phyloP scores from a whole-genome alignment of 352 stramenopile genomes.

The Aphanomyces stellatus region DNA sequence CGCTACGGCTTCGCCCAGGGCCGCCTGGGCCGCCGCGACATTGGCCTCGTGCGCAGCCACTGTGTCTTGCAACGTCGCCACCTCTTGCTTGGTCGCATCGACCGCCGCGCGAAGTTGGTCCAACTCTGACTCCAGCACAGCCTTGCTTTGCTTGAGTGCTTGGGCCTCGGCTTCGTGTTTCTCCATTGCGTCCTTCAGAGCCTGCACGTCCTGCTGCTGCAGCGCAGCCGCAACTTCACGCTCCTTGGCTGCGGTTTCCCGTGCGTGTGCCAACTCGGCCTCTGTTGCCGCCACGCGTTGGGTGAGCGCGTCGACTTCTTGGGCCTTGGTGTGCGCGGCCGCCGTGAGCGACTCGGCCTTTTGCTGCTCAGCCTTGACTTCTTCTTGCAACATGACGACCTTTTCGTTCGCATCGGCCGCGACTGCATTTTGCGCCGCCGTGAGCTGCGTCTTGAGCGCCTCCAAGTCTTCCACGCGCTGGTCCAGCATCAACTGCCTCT shows the following conservation, averaged over 20 bases:
- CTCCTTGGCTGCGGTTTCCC: no score
- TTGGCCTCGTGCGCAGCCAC: not conserved
- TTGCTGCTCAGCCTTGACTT: constrained; percentile 18
- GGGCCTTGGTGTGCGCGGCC: constrained; percentile 26
- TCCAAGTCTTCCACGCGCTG: not conserved
- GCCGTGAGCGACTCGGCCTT: constrained; percentile 24
- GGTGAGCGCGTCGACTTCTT: constrained; percentile 49
- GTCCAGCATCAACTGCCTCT: not conserved
- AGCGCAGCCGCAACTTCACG: constrained; percentile 1
- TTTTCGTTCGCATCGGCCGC: constrained; percentile 1
- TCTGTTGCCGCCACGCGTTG: constrained; percentile 19
- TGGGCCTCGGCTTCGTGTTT: constrained; percentile 8
- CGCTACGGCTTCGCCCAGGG: not conserved
- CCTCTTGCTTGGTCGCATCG: not conserved
- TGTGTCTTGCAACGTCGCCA: constrained; percentile 6
- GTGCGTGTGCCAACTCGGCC: no score
- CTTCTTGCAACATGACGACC: constrained; percentile 2
- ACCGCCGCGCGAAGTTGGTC: constrained; percentile 23
- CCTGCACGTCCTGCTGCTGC: constrained; percentile 35
- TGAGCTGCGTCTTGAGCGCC: not conserved
- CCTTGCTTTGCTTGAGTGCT: not conserved
- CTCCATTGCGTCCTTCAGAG: constrained; percentile 36
- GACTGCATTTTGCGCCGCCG: not conserved
- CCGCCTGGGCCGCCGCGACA: not conserved
- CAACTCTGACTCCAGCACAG: constrained; percentile 25